Conservation (phyloP, 2,329 filamentous ascomycete genomes). For the Microthyrium microscopicum region DNA sequence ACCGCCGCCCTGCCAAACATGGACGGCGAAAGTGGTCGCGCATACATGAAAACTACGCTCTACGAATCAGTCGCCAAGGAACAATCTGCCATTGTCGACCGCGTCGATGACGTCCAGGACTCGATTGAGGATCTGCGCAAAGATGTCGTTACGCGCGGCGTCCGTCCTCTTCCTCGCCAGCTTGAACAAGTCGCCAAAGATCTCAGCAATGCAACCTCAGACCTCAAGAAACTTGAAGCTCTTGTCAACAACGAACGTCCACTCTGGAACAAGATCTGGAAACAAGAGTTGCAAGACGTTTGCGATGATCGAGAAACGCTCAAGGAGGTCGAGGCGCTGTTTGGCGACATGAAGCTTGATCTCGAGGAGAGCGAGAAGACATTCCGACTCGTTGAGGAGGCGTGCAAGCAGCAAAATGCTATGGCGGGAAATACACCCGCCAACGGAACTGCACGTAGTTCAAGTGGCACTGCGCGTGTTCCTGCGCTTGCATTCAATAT, state of each 20-base stretch:
- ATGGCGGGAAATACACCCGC: slow-evolving; percentile 39
- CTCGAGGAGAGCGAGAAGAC: slow-evolving; percentile 88
- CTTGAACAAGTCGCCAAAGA: slow-evolving; percentile 82
- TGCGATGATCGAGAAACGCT: slow-evolving; percentile 91
- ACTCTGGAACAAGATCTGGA: slow-evolving; percentile 98
- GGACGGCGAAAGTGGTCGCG: slow-evolving; percentile 63
- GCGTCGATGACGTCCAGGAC: slow-evolving; percentile 95
- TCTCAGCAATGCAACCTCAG: slow-evolving; percentile 61
- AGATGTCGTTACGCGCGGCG: slow-evolving; percentile 84
- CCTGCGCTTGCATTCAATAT: slow-evolving; percentile 21
- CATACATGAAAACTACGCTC: slow-evolving; percentile 73
- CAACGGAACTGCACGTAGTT: slow-evolving; percentile 24
- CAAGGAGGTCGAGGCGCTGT: slow-evolving; percentile 89
- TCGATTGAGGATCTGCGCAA: slow-evolving; percentile 92
- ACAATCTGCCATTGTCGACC: slow-evolving; percentile 75
- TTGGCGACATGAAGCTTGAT: slow-evolving; percentile 83
- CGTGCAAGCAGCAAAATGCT: slow-evolving; percentile 87
- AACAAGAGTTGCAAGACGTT: slow-evolving; percentile 88
- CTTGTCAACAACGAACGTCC: slow-evolving; percentile 86
- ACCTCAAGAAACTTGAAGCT: slow-evolving; percentile 87
- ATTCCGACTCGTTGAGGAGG: slow-evolving; percentile 88
- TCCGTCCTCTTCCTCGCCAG: slow-evolving; percentile 77
- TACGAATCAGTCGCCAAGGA: slow-evolving; percentile 64
- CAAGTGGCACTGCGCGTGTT: slow-evolving; percentile 11
- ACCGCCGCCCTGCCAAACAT: slow-evolving; percentile 55